phyloP scores from a whole-genome alignment of 2,329 filamentous ascomycete genomes.

The Shiraia bambusicola region DNA sequence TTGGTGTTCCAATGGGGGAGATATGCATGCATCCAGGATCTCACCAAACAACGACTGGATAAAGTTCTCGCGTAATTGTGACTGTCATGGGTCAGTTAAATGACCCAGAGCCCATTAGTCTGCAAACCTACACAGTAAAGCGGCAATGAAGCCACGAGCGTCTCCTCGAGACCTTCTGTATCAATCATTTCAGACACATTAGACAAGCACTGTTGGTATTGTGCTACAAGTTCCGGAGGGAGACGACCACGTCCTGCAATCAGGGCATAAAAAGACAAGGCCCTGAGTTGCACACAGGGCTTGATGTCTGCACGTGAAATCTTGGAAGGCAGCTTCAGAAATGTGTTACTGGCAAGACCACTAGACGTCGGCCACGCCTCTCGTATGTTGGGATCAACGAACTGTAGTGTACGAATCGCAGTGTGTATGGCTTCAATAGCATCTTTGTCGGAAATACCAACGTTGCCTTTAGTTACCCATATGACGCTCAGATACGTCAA shows the following conservation, averaged over 20 bases:
- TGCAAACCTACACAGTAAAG: conserved; percentile 28
- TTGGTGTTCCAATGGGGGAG: conserved; percentile 5
- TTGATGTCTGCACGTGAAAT: conserved; percentile 22
- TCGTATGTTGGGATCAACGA: conserved; percentile 22
- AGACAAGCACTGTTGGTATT: conserved; percentile 25
- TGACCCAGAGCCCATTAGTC: not conserved
- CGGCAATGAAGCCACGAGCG: conserved; percentile 27
- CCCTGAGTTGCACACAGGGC: conserved; percentile 32
- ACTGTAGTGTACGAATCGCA: conserved; percentile 29
- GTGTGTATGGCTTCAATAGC: conserved; percentile 37
- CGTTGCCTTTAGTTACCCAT: conserved; percentile 28
- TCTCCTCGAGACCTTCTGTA: conserved; percentile 14
- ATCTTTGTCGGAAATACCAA: conserved; percentile 26
- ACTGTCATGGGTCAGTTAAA: conserved; percentile 16
- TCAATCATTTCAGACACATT: conserved; percentile 11
- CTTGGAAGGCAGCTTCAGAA: conserved; percentile 33
- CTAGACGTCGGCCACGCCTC: conserved; percentile 27
- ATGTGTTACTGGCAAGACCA: conserved; percentile 17
- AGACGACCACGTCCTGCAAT: conserved; percentile 23
- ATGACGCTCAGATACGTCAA: conserved; percentile 35
- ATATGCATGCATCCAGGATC: conserved; percentile 17
- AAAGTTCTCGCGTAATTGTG: conserved; percentile 18
- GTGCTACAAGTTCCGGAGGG: conserved; percentile 17
- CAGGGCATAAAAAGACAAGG: conserved; percentile 30
- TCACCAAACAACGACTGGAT: conserved; percentile 16